A percentile compares a stretch with the other conserved stretches of the same genome.
These are phyloP conservation scores for Russula griseocarnosa DNA, from an alignment of 768 basidiomycete species.

Conservation along the genomic window DNA sequence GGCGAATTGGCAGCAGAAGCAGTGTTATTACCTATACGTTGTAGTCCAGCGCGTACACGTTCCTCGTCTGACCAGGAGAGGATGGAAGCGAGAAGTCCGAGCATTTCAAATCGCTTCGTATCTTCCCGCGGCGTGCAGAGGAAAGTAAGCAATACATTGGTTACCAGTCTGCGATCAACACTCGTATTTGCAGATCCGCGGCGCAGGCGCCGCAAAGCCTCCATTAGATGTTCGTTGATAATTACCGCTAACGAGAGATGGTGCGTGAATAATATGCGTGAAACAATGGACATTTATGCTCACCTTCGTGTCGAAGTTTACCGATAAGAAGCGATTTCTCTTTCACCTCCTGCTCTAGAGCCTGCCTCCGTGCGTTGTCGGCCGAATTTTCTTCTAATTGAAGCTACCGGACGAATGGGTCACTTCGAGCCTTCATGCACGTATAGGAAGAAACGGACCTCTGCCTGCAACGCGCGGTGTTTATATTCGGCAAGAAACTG, in stretches of 20 bases:
- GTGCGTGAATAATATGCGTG: slow-evolving; percentile 16
- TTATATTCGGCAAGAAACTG: slow-evolving; percentile 87
- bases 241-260: slow-evolving; percentile 68
- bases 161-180: slow-evolving; percentile 90
- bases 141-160: slow-evolving; percentile 89
- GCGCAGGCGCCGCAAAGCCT: slow-evolving; percentile 91
- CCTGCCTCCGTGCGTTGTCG: slow-evolving; percentile 60
- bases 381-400: slow-evolving; percentile 69
- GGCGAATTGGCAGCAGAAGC: slow-evolving; percentile 31
- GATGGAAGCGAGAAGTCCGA: slow-evolving; percentile 80
- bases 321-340: slow-evolving; percentile 95
- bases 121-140: slow-evolving; percentile 87
- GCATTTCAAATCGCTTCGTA: slow-evolving; percentile 95
- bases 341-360: slow-evolving; percentile 86
- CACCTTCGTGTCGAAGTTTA: slow-evolving; percentile 93
- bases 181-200: slow-evolving; percentile 80
- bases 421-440: background rate
- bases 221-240: slow-evolving; percentile 95
- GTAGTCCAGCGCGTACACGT: slow-evolving; percentile 86
- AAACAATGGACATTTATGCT: slow-evolving; percentile 23
- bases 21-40: slow-evolving; percentile 42
- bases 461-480: slow-evolving; percentile 80
- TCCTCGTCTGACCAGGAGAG: slow-evolving; percentile 92
- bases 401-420: slow-evolving; percentile 43
- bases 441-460: slow-evolving; percentile 46